A percentile compares a stretch with the other conserved stretches of the same genome.
phyloP scores from a whole-genome alignment of 495 filamentous ascomycete genomes.

The Schizothecium vesticola region DNA sequence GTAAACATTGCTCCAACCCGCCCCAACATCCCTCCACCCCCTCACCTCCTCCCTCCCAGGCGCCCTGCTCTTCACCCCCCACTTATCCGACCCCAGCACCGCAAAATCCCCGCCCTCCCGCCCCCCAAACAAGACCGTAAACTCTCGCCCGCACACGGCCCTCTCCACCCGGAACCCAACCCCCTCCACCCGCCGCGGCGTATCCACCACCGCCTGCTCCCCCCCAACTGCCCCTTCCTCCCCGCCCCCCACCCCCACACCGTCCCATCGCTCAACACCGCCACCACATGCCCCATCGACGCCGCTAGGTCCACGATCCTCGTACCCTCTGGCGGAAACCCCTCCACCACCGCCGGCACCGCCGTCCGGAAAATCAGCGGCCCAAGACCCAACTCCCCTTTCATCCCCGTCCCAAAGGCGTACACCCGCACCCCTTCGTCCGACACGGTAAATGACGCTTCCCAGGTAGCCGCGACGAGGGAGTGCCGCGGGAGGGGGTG shows the following conservation, averaged over 20 bases:
- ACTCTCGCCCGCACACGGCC: constrained; percentile 75
- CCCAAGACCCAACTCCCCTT: constrained; percentile 69
- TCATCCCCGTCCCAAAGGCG: constrained; percentile 56
- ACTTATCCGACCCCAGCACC: constrained; percentile 68
- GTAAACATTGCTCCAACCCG: constrained; percentile 80
- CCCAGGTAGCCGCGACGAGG: constrained; percentile 68
- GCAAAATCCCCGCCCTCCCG: constrained; percentile 47
- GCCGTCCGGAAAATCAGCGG: constrained; percentile 25
- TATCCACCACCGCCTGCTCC: constrained; percentile 42
- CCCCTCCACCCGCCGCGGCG: constrained; percentile 54
- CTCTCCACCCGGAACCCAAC: constrained; percentile 49
- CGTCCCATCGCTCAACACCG: constrained; percentile 65
- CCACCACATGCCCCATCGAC: constrained; percentile 71
- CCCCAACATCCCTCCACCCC: constrained; percentile 56
- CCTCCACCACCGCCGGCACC: constrained; percentile 34
- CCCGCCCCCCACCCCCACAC: constrained; percentile 86
- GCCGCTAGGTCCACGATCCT: constrained; percentile 55
- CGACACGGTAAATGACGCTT: constrained; percentile 55
- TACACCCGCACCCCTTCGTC: constrained; percentile 47
- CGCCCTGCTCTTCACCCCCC: constrained; percentile 47
- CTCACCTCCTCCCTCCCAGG: constrained; percentile 26
- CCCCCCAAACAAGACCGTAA: constrained; percentile 64
- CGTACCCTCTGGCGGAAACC: constrained; percentile 56
- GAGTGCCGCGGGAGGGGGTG: constrained; percentile 10
- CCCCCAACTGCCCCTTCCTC: constrained; percentile 77